Percentiles rank a stretch among this genome's conserved stretches.
Conservation (phyloP, 805 yeast species). For the Dipodascus albidus region DNA sequence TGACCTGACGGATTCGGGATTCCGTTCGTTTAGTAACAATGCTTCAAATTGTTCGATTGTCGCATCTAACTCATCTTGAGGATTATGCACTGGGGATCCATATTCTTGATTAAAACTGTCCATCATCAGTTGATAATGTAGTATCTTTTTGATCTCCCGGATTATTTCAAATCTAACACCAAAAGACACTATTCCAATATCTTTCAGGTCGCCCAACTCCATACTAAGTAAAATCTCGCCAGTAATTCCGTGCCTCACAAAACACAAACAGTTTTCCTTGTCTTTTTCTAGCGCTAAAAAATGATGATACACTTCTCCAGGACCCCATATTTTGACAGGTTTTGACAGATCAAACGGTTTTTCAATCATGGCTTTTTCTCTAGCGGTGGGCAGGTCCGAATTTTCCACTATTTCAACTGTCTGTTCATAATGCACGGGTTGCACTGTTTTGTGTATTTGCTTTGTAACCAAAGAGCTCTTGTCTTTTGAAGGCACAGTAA, state of each 20-base stretch:
- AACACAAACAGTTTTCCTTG: not conserved
- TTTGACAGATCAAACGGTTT: not conserved
- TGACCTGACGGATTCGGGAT: not conserved
- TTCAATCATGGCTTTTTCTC: not conserved
- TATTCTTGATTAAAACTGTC: not conserved
- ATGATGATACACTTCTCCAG: not conserved
- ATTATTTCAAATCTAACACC: not conserved
- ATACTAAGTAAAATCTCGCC: not conserved
- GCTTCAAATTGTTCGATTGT: not conserved
- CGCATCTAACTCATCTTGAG: not conserved
- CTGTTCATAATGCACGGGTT: not conserved
- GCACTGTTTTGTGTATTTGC: not conserved
- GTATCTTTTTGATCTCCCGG: not conserved
- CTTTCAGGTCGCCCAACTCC: not conserved
- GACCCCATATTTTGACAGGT: not conserved
- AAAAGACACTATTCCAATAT: not conserved
- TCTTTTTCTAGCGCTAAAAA: not conserved
- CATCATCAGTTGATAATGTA: not conserved
- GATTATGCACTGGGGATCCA: not conserved
- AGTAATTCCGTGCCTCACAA: not conserved
- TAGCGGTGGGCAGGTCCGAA: not conserved
- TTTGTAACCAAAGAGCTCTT: not conserved
- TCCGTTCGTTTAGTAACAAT: not conserved
- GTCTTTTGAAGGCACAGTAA: constrained; percentile 21
- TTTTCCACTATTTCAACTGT: not conserved